phyloP scores from a whole-genome alignment of 164 flowering plant genomes.

The Euptelea pleiosperma region DNA sequence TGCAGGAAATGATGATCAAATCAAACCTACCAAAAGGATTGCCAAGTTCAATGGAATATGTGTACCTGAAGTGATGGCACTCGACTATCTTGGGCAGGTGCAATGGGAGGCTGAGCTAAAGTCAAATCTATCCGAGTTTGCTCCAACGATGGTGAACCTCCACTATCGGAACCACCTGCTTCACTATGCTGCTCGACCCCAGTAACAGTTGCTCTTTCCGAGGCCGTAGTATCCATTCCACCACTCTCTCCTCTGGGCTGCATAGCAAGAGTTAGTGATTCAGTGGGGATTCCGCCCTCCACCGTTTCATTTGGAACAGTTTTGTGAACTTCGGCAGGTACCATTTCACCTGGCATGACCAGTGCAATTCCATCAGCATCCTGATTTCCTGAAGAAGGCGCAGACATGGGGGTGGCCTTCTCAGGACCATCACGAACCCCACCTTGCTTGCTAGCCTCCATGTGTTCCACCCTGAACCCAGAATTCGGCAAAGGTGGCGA shows the following conservation, averaged over 20 bases:
- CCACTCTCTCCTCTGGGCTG: conserved; percentile 8
- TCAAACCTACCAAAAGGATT: no score
- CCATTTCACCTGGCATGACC: conserved; percentile 7
- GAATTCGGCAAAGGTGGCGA: conserved; percentile 17
- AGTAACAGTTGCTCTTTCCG: conserved; percentile 7
- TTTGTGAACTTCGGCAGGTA: conserved; percentile 9
- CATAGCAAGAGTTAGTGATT: conserved; percentile 1
- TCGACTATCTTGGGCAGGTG: conserved; percentile 10
- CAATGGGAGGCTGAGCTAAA: background rate
- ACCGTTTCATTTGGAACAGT: conserved; percentile 5
- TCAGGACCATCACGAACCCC: conserved; percentile 10
- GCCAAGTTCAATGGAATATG: background rate
- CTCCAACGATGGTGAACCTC: conserved; percentile 7
- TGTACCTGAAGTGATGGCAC: conserved; percentile 26
- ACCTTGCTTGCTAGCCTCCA: conserved; percentile 12
- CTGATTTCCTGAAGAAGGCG: conserved; percentile 13
- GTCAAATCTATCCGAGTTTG: conserved; percentile 3
- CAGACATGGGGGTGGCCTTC: conserved; percentile 8
- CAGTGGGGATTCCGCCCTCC: conserved; percentile 3
- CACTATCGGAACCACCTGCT: background rate
- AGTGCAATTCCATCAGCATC: conserved; percentile 5
- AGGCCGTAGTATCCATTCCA: conserved; percentile 7
- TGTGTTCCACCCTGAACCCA: conserved; percentile 14
- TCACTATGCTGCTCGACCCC: conserved; percentile 14
- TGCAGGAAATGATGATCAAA: no score